These are phyloP conservation scores for Scedosporium boydii DNA, from an alignment of 2,329 filamentous ascomycete species.

Conservation along the genomic window DNA sequence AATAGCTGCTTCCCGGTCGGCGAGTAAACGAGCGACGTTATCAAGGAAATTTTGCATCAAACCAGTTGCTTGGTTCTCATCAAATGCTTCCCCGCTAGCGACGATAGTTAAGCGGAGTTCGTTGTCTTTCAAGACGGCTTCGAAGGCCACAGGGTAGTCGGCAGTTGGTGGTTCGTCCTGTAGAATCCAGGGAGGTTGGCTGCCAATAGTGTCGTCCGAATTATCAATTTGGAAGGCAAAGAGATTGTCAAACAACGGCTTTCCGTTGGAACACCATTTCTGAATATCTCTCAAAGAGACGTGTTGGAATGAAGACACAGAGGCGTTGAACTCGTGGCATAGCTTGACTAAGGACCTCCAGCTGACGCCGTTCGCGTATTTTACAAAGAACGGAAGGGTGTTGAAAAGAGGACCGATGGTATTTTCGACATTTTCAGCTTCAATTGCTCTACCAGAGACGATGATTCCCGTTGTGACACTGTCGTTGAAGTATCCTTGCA, in stretches of 20 bases:
- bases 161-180: conserved; percentile 37
- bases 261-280: conserved; percentile 60
- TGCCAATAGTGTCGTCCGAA: conserved; percentile 11
- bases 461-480: conserved; percentile 60
- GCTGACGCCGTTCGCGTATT: conserved; percentile 30
- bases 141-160: conserved; percentile 72
- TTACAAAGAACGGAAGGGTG: conserved; percentile 63
- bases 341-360: conserved; percentile 51
- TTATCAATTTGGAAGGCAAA: conserved; percentile 67
- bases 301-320: conserved; percentile 64
- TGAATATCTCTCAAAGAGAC: conserved; percentile 70
- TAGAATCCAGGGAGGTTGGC: conserved; percentile 42
- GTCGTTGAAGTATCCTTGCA: conserved; percentile 40
- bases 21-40: conserved; percentile 34
- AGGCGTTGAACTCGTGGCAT: conserved; percentile 64
- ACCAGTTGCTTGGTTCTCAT: conserved; percentile 19
- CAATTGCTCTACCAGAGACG: conserved; percentile 66
- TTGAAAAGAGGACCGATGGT: conserved; percentile 84
- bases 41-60: conserved; percentile 31
- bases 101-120: conserved; percentile 49
- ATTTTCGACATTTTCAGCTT: conserved; percentile 53
- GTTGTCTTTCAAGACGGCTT: conserved; percentile 49
- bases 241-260: conserved; percentile 65
- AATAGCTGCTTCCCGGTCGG: conserved; percentile 18
- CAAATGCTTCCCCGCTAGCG: conserved; percentile 33